Evolutionary conservation across 2,329 filamentous ascomycete genomes (phyloP).

Genomic region (Diaporthe velutina): DNA sequence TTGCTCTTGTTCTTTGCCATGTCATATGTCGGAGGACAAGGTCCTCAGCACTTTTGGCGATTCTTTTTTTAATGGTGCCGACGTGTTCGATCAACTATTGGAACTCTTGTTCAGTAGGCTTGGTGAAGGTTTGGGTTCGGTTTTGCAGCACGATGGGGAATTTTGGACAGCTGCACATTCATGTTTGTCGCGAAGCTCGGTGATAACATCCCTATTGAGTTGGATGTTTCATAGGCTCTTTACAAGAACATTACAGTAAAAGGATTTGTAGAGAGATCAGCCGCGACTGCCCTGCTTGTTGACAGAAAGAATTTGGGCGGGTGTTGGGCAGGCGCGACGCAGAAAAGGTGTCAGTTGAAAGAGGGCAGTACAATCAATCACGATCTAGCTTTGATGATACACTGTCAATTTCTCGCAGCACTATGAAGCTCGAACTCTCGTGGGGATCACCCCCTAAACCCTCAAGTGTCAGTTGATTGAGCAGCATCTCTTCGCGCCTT

Average conservation of each 20-base stretch:
- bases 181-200: background rate
- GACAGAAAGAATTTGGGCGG: background rate
- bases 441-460: background rate
- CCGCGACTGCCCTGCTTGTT: background rate
- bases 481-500: constrained; percentile 65
- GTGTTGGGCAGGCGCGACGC: background rate
- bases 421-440: background rate
- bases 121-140: too few relatives aligned
- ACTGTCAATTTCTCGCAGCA: background rate
- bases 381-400: background rate
- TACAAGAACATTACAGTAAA: background rate
- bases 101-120: background rate
- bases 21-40: background rate
- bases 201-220: background rate
- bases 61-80: background rate
- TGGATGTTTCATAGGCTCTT: background rate
- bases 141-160: background rate
- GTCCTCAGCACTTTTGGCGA: background rate
- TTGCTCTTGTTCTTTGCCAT: constrained; percentile 26
- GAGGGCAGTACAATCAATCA: background rate
- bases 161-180: background rate
- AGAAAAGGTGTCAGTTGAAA: background rate
- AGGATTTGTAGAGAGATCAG: background rate
- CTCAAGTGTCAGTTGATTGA: constrained; percentile 36
- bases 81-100: background rate